A percentile compares a stretch with the other conserved stretches of the same genome.
phyloP scores from a whole-genome alignment of 2,329 filamentous ascomycete genomes.

The Karstenula rhodostoma region DNA sequence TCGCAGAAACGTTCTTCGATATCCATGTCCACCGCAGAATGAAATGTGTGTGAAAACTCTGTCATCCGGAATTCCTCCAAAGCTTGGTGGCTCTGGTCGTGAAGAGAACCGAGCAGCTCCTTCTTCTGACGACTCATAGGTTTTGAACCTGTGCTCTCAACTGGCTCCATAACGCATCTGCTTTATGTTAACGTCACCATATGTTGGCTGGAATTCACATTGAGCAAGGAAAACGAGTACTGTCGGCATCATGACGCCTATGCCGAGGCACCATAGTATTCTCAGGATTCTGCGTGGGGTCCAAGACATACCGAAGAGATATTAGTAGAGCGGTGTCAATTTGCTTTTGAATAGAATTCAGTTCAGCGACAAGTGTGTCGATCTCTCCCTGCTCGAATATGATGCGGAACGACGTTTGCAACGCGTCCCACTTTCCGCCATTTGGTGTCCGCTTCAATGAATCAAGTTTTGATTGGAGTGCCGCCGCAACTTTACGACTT shows the following conservation, averaged over 20 bases:
- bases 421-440: not conserved
- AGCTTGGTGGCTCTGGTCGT: not conserved
- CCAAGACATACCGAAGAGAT: not conserved
- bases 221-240: too few relatives aligned
- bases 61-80: not conserved
- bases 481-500: not conserved
- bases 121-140: not conserved
- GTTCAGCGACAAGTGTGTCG: not conserved
- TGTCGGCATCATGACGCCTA: too few relatives aligned
- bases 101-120: not conserved
- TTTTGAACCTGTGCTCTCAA: too few relatives aligned
- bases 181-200: not conserved
- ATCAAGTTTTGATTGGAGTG: not conserved
- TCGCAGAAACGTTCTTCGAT: not conserved
- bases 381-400: not conserved
- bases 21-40: not conserved
- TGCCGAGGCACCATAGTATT: not conserved
- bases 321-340: not conserved
- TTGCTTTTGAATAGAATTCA: not conserved
- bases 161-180: not conserved
- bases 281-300: not conserved
- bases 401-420: not conserved
- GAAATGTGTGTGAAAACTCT: not conserved
- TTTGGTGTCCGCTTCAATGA: not conserved
- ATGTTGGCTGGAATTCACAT: too few relatives aligned